Percentiles rank a stretch among this genome's conserved stretches.
These are phyloP conservation scores for Purpureocillium takamizusanense DNA, from an alignment of 2,329 filamentous ascomycete genomes.

Conservation along the genomic window DNA sequence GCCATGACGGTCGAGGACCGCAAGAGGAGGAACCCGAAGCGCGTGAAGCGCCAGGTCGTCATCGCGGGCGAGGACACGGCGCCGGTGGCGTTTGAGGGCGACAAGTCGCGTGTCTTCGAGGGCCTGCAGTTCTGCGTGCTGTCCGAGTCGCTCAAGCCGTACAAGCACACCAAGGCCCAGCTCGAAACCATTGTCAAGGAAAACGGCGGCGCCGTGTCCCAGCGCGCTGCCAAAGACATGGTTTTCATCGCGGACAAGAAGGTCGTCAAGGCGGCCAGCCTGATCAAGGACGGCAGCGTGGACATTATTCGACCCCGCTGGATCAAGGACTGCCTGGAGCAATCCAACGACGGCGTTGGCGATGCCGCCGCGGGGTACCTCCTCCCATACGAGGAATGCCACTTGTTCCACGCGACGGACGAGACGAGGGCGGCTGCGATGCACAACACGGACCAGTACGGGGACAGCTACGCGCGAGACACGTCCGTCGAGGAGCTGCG, in stretches of 20 bases:
- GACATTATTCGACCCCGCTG: constrained; percentile 74
- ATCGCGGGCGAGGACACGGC: constrained; percentile 59
- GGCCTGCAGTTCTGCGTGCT: constrained; percentile 76
- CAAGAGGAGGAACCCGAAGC: constrained; percentile 43
- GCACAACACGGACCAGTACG: constrained; percentile 62
- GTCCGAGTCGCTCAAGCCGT: constrained; percentile 61
- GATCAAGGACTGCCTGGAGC: constrained; percentile 73
- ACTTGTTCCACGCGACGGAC: constrained; percentile 63
- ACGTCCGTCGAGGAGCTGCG: constrained; percentile 54
- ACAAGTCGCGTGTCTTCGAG: constrained; percentile 58
- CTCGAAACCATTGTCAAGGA: constrained; percentile 75
- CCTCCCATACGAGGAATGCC: constrained; percentile 50
- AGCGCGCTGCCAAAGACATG: constrained; percentile 58
- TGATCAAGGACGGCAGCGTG: constrained; percentile 62
- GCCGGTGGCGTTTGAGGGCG: constrained; percentile 39
- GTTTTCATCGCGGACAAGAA: constrained; percentile 73
- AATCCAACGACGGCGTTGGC: constrained; percentile 34
- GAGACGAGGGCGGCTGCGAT: constrained; percentile 44
- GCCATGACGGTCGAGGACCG: constrained; percentile 69
- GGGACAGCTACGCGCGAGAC: constrained; percentile 76
- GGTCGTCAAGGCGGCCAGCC: constrained; percentile 70
- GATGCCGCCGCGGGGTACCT: too few relatives aligned
- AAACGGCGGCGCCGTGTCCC: constrained; percentile 71
- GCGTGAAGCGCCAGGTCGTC: constrained; percentile 58
- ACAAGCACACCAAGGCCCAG: constrained; percentile 68